Base-by-base conservation (phyloP, 805 yeast species). In the Starmerella roubikii region DNA sequence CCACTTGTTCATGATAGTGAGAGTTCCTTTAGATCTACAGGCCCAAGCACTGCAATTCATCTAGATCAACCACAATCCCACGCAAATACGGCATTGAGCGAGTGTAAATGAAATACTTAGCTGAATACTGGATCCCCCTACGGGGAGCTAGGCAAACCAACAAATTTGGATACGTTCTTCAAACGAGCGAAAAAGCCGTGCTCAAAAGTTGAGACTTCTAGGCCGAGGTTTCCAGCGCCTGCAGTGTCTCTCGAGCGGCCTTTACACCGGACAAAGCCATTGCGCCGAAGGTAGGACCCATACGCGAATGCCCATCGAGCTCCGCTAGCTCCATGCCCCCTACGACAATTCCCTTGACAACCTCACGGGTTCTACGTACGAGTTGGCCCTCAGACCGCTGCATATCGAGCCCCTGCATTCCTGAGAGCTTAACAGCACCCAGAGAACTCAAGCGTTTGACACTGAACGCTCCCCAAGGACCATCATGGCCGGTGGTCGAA, bases 241-340 rank as follows among this genome's bases (percentile, higher is more conserved):
- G n/a, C 21, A 43, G 41, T 19, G 45, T 49, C n/a, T 39, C 44
- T 52, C 78, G 82, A 19, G 85, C 86, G 31, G 86, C 85, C 61
- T 77, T 76, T 50, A 78, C 77, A 52, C 88, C 88, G 21, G 80
- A 72, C 41, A 76, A 69, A 25, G 73, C 78, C 86, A 78, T 78
- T 34, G 85, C 85, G 43, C 84, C 85, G 50, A 78, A 78, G 29
- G 85, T 78, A 36, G 88, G 86, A 21, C 86, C 86, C 85, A 78
- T 78, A 61, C 88, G 71, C 68, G 77, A 76, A 49, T 73, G 70
- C 20, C 85, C 85, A 52, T 76, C 82, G 39, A 78, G 71, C 56
- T 78, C 85, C 25, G 82, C 75, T 48, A 76, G 67, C 60, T 78
- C 86, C 88, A 78, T 78, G 51, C 88, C 86, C 35, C 79, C 77